Evolutionary conservation across 192 early-diverging fungal species (phyloP), one percentile per base, ranked within the genome.

Genomic region (Funneliformis mosseae): DNA sequence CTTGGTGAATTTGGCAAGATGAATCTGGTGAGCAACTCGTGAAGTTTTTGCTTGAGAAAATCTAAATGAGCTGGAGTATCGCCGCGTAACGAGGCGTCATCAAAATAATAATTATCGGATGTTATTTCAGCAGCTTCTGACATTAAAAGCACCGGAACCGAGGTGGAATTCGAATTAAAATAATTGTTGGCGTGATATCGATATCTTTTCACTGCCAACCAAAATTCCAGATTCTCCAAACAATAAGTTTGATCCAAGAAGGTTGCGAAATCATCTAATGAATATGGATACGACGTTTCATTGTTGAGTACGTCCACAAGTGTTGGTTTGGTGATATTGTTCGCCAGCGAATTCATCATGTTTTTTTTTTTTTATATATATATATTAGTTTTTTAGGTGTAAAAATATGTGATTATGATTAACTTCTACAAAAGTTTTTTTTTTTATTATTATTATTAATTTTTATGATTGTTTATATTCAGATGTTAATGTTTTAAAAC

Each of bases 191-290:
- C 64, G 8, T 63, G 23, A 10, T 41, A 64, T 50, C 83, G 73
- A 48, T 85, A 85, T 55, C 50, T 55, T 73, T 80, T 81, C 42
- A 83, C 79, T 21, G 84, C 81, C 25, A 81, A 64, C 74, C 76
- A 85, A 38, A 85, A 85, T 7, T 75, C 72, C 0, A 85, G 64
- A 77, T 85, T 85, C 41, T 85, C 84, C 8, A 81, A 11, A 59
- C 82, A 85, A 63, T 81, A 83, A 16, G 84, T 76, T 81, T 76
- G 72, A 60, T 81, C 62, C n/a, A 85, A 48, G 18, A 80, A 83
- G 5, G 75, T 72, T 14, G 72, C 76, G 67, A 83, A 85, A 28
- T 81, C 79, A 42, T 75, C 64, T 5, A 82, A 46, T 12, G 80
- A 80, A 46, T 80, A 83, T 0, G 82, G 83, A 27, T 66, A 66